Percentiles rank a stretch among this genome's conserved stretches.
phyloP scores from a whole-genome alignment of 2,329 filamentous ascomycete species.

The Stagonosporopsis tanaceti region DNA sequence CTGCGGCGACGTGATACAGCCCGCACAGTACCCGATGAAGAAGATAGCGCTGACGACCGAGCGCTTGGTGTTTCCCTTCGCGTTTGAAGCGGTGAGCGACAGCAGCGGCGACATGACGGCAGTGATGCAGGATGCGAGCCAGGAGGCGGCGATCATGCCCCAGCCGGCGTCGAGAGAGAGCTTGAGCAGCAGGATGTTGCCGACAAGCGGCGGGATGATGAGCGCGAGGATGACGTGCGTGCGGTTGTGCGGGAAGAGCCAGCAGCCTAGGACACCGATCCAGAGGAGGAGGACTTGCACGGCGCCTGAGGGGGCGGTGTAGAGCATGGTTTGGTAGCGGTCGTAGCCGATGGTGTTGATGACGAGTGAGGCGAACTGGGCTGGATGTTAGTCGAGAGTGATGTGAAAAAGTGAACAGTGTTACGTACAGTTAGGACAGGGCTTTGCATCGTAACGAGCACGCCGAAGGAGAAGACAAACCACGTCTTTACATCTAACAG shows the following conservation, averaged over 20 bases:
- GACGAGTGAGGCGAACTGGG: constrained; percentile 58
- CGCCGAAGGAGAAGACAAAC: constrained; percentile 14
- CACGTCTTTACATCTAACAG: constrained; percentile 14
- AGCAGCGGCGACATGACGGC: constrained; percentile 13
- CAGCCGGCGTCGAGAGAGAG: constrained; percentile 54
- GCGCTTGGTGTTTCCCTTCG: constrained; percentile 62
- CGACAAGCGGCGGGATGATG: constrained; percentile 55
- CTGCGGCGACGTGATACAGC: constrained; percentile 59
- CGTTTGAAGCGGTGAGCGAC: constrained; percentile 57
- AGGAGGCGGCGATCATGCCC: constrained; percentile 59
- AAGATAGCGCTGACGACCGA: constrained; percentile 57
- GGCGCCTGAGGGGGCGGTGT: constrained; percentile 58
- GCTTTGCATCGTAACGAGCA: constrained; percentile 58
- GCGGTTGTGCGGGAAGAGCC: constrained; percentile 52
- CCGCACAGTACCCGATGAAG: constrained; percentile 60
- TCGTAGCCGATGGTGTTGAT: constrained; percentile 49
- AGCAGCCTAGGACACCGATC: constrained; percentile 54
- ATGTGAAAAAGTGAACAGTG: no score
- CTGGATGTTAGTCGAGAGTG: neutral
- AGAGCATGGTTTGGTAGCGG: constrained; percentile 57
- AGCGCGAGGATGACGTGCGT: constrained; percentile 52
- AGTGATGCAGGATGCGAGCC: constrained; percentile 48
- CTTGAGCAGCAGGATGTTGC: constrained; percentile 55
- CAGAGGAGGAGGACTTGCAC: constrained; percentile 58
- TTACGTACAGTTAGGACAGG: constrained; percentile 47